Percentiles rank a stretch among this genome's conserved stretches.
These are phyloP conservation scores for Castanea crenata DNA, from an alignment of 306 rosid genomes.

Conservation along the genomic window DNA sequence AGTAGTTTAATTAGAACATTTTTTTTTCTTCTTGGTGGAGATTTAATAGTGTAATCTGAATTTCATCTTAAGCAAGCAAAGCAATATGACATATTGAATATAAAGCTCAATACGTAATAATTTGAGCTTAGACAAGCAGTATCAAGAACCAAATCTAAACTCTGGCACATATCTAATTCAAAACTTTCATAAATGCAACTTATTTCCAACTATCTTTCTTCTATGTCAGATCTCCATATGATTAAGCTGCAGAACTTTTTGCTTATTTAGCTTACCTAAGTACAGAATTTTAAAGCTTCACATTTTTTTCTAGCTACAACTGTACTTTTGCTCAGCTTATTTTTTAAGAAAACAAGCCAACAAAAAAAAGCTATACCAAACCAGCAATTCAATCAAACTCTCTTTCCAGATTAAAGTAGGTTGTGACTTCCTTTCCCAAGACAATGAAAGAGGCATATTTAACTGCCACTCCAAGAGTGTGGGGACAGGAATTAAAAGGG, in stretches of 20 bases:
- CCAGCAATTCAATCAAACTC: background rate
- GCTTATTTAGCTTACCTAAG: too few relatives aligned
- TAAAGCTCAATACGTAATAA: background rate
- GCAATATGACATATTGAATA: background rate
- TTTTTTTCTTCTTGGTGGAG: too few relatives aligned
- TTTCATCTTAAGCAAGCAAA: background rate
- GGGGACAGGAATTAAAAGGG: background rate
- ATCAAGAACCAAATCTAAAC: background rate
- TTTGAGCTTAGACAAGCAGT: background rate
- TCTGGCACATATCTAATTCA: background rate
- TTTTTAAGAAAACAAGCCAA: too few relatives aligned
- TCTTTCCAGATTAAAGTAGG: background rate
- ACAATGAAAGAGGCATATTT: background rate
- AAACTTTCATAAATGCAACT: background rate
- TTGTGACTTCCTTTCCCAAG: background rate
- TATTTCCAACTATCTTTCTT: background rate
- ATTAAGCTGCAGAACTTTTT: background rate
- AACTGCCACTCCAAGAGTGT: background rate
- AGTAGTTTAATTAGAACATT: too few relatives aligned
- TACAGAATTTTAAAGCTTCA: too few relatives aligned
- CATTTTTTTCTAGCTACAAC: too few relatives aligned
- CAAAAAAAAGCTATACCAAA: too few relatives aligned
- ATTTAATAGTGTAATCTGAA: background rate
- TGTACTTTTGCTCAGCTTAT: too few relatives aligned
- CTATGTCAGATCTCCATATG: background rate